phyloP scores from a whole-genome alignment of 164 flowering plant species.

The Vitis riparia region DNA sequence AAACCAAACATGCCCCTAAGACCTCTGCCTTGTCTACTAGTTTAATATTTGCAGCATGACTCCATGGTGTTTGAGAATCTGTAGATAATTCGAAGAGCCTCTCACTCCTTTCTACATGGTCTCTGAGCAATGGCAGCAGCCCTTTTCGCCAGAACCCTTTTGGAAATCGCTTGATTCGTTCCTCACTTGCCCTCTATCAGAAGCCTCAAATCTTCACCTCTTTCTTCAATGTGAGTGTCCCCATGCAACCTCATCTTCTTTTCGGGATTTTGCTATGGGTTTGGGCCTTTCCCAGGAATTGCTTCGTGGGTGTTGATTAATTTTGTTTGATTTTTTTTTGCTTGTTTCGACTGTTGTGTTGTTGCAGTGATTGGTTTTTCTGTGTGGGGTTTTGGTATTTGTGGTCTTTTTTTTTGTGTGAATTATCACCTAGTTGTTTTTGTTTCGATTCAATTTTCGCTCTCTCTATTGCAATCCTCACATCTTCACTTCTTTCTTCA shows the following conservation, averaged over 20 bases:
- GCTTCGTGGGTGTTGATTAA: constrained; percentile 1
- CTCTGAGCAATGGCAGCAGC: constrained; percentile 47
- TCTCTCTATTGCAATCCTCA: too few relatives aligned
- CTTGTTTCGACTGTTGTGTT: not conserved
- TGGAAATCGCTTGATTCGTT: constrained; percentile 37
- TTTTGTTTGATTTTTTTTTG: not conserved
- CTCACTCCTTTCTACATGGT: constrained; percentile 4
- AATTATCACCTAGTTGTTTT: too few relatives aligned
- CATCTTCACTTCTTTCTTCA: too few relatives aligned
- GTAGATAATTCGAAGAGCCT: too few relatives aligned
- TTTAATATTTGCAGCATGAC: too few relatives aligned
- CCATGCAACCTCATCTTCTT: not conserved
- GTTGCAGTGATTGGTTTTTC: constrained; percentile 1
- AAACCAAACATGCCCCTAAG: too few relatives aligned
- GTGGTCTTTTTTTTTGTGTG: not conserved
- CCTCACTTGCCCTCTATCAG: constrained; percentile 21
- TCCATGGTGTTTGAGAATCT: too few relatives aligned
- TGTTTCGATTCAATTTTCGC: too few relatives aligned
- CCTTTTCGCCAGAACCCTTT: constrained; percentile 37
- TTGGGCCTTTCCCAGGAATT: not conserved
- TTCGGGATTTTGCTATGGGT: not conserved
- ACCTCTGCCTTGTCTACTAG: too few relatives aligned
- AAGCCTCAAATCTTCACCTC: constrained; percentile 35
- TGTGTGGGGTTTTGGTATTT: constrained; percentile 1
- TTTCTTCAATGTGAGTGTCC: constrained; percentile 34